Conservation (phyloP, 306 rosid genomes). For the Canavalia ensiformis region DNA sequence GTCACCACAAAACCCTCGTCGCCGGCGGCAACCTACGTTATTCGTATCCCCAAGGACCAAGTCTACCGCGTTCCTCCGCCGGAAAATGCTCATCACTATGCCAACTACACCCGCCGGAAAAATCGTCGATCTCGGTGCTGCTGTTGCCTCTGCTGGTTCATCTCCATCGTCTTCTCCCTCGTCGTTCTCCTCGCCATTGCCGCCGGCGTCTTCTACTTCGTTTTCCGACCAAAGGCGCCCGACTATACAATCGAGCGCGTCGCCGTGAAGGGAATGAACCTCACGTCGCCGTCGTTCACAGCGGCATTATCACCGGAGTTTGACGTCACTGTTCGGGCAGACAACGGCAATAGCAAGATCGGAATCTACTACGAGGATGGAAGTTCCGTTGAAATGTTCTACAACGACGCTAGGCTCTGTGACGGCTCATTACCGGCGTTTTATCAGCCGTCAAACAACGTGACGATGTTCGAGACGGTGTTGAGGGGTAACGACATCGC, state of each 20-base stretch:
- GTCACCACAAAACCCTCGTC: conserved; percentile 19
- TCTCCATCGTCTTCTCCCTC: conserved; percentile 46
- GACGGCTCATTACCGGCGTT: conserved; percentile 69
- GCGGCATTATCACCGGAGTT: conserved; percentile 61
- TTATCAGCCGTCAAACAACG: conserved; percentile 78
- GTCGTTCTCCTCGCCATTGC: conserved; percentile 51
- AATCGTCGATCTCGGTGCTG: conserved; percentile 49
- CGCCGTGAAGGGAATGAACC: conserved; percentile 60
- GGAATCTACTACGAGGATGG: conserved; percentile 70
- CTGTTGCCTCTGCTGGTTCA: conserved; percentile 56
- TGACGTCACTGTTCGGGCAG: conserved; percentile 56
- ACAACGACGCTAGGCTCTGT: conserved; percentile 51
- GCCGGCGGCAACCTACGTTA: conserved; percentile 64
- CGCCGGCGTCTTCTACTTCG: conserved; percentile 62
- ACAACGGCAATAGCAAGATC: conserved; percentile 66
- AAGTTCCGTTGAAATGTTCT: conserved; percentile 58
- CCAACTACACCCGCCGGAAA: conserved; percentile 49
- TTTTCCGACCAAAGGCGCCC: conserved; percentile 65
- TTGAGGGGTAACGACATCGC: conserved; percentile 55
- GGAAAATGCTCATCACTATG: conserved; percentile 62
- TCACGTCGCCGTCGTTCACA: conserved; percentile 40
- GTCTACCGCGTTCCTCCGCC: conserved; percentile 77
- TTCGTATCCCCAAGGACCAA: conserved; percentile 79
- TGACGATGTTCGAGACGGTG: conserved; percentile 61
- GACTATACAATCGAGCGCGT: conserved; percentile 53